phyloP scores from a whole-genome alignment of 805 yeast species.

The Saturnispora sanitii region DNA sequence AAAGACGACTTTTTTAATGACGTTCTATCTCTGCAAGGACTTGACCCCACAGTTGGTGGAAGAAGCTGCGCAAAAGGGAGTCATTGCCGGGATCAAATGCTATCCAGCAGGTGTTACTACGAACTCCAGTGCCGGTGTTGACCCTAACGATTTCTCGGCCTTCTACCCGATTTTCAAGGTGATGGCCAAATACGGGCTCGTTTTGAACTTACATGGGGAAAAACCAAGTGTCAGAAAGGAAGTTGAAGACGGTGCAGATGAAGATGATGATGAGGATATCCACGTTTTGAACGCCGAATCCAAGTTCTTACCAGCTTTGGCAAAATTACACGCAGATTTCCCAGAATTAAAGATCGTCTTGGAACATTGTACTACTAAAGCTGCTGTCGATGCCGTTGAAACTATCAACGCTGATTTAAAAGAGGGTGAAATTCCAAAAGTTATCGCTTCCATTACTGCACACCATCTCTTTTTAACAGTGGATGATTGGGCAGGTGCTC shows the following conservation, averaged over 20 bases:
- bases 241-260: not conserved
- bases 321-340: conserved; percentile 67
- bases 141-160: conserved; percentile 79
- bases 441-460: conserved; percentile 91
- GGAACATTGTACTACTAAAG: conserved; percentile 91
- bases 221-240: conserved; percentile 50
- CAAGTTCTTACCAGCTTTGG: conserved; percentile 79
- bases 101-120: conserved; percentile 99
- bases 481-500: conserved; percentile 95
- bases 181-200: conserved; percentile 68
- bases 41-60: conserved; percentile 80
- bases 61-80: conserved; percentile 60
- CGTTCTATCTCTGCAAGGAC: conserved; percentile 68
- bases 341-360: conserved; percentile 79
- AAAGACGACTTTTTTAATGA: conserved; percentile 81
- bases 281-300: conserved; percentile 93
- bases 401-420: conserved; percentile 43
- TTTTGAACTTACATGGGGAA: conserved; percentile 92
- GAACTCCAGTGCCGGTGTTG: conserved; percentile 85
- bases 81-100: conserved; percentile 83
- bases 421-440: conserved; percentile 35
- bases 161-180: conserved; percentile 88
- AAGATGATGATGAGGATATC: conserved; percentile 49
- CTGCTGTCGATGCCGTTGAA: conserved; percentile 71
- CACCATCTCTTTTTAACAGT: conserved; percentile 85